Base-by-base conservation (phyloP, 306 rosid genomes). In the Corylus heterophylla region DNA sequence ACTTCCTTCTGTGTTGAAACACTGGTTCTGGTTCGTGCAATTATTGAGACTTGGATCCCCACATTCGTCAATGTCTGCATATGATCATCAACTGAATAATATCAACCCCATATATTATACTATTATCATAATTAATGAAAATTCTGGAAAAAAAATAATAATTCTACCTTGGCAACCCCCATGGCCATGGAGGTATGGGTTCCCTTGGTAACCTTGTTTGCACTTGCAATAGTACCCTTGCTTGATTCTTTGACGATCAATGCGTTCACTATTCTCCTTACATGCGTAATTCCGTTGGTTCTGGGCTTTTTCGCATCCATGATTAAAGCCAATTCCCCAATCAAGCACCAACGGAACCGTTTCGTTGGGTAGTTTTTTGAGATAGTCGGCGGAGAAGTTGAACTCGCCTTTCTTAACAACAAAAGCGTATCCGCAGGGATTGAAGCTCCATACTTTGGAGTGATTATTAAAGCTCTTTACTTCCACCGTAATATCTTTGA, bases 341-440 rank as follows among this genome's bases (percentile, higher is more conserved):
- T 85, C 83, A 2, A 85, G 69, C 27, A 85, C 87, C 13, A 37
- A 1, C 5, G 0, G 71, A 82, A 16, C 61, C 52, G 2, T 49
- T 49, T 1, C 2, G 58, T 0, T 70, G 62, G 7, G 76, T 13
- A 4, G 45, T 5, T 8, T 54, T 6, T 42, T 5, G 9, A 85
- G 71, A 63, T 78, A 50, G 3, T 0, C 0, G 1, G 17, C 0
- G 4, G 70, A 14, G 85, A 88, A 88, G 51, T 77, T 76, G 64
- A 83, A 88, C 71, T 49, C 63, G 5, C 73, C 45, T n/a, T 45
- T 68, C 31, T 81, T 62, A 0, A 39, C 76, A 2, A 83, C 42
- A 69, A 88, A 81, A 18, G 86, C 79, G 37, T 79, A 86, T 31
- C 87, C 77, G 63, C 89, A 88, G 3, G 84, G 75, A 52, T 80